Evolutionary conservation across 306 rosid species (phyloP).

Genomic region (Gynostemma pentaphyllum): DNA sequence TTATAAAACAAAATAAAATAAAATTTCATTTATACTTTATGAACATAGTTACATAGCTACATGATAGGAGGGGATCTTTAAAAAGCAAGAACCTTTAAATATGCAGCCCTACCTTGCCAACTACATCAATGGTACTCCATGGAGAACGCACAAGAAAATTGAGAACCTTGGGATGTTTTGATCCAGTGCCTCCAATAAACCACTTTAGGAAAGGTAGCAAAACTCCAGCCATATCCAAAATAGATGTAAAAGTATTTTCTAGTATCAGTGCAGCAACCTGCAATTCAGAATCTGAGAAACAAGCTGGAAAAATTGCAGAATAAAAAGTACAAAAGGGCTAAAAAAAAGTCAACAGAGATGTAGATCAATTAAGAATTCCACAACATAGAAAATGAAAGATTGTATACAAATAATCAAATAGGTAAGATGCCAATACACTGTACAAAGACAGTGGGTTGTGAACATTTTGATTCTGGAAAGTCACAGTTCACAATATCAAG

Average conservation of each 20-base stretch:
- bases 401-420: neutral
- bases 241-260: constrained; percentile 95
- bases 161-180: constrained; percentile 67
- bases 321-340: neutral
- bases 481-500: neutral
- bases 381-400: neutral
- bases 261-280: constrained; percentile 85
- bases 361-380: neutral
- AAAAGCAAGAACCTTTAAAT: no score
- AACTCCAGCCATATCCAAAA: constrained; percentile 99
- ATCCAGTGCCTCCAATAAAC: constrained; percentile 80
- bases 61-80: no score
- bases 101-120: constrained; percentile 56
- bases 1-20: neutral
- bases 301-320: neutral
- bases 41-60: no score
- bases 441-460: neutral
- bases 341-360: neutral
- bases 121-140: constrained; percentile 83
- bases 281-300: constrained; percentile 18
- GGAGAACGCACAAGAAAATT: constrained; percentile 93
- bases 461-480: neutral
- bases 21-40: no score
- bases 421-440: neutral
- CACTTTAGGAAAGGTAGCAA: constrained; percentile 84